These are phyloP conservation scores for Coemansia sp. DNA, from an alignment of 192 early-diverging fungal species.

Conservation along the genomic window DNA sequence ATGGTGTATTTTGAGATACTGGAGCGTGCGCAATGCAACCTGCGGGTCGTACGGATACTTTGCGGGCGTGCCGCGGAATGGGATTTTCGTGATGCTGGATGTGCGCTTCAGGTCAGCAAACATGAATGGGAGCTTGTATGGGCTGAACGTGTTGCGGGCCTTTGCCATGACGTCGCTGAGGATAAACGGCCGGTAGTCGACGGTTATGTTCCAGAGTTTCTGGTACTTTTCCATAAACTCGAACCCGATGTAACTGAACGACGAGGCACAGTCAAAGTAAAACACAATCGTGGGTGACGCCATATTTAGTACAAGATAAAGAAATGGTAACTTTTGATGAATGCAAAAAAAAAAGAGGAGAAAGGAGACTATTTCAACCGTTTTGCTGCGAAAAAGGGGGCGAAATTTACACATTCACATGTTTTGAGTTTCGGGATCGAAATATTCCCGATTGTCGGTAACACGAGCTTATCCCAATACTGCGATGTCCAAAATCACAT, in stretches of 20 bases:
- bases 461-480: too few relatives aligned
- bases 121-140: conserved; percentile 32
- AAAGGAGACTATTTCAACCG: too few relatives aligned
- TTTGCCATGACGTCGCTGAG: conserved; percentile 29
- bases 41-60: conserved; percentile 39
- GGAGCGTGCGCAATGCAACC: conserved; percentile 26
- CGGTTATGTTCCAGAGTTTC: conserved; percentile 30
- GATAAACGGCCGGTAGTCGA: conserved; percentile 42
- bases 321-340: too few relatives aligned
- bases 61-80: conserved; percentile 34
- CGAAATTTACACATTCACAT: too few relatives aligned
- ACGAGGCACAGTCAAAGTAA: conserved; percentile 42
- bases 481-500: too few relatives aligned
- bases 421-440: too few relatives aligned
- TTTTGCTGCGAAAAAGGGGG: too few relatives aligned
- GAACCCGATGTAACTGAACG: conserved; percentile 48
- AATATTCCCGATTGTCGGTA: too few relatives aligned
- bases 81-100: conserved; percentile 32
- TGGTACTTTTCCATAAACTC: conserved; percentile 51
- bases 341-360: too few relatives aligned
- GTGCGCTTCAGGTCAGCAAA: conserved; percentile 32
- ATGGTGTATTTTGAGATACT: conserved; percentile 24
- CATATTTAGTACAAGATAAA: background rate
- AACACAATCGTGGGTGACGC: conserved; percentile 15
- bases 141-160: conserved; percentile 34